Conservation (phyloP, 192 early-diverging fungal species). For the Funneliformis mosseae region DNA sequence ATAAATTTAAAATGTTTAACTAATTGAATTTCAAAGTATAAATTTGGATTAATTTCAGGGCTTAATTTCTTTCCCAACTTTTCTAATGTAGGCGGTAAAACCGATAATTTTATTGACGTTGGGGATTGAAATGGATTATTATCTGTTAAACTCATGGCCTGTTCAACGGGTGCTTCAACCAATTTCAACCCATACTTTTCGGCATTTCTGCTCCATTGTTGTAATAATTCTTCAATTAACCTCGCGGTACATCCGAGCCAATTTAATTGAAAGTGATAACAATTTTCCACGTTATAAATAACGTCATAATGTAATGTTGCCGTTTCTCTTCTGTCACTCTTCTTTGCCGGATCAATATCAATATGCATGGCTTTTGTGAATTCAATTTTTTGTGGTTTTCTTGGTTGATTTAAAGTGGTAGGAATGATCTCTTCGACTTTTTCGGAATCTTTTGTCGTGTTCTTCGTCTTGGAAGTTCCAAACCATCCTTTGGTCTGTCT, state of each 20-base stretch:
- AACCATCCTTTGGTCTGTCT: slow-evolving; percentile 53
- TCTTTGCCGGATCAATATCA: slow-evolving; percentile 81
- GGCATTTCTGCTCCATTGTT: slow-evolving; percentile 75
- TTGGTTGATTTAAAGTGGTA: background rate
- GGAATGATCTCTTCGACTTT: slow-evolving; percentile 2
- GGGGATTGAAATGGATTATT: slow-evolving; percentile 91
- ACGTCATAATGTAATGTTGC: slow-evolving; percentile 90
- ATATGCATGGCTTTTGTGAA: slow-evolving; percentile 73
- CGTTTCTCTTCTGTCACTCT: slow-evolving; percentile 77
- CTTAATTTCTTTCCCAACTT: slow-evolving; percentile 38
- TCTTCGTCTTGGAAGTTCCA: slow-evolving; percentile 28
- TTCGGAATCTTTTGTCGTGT: slow-evolving; percentile 35
- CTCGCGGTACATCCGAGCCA: slow-evolving; percentile 94
- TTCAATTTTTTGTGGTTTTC: slow-evolving; percentile 39
- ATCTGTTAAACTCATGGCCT: slow-evolving; percentile 63
- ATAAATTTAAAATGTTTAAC: slow-evolving; percentile 83
- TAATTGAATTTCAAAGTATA: slow-evolving; percentile 81
- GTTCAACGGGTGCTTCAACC: slow-evolving; percentile 85
- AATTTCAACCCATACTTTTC: slow-evolving; percentile 87
- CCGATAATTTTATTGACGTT: slow-evolving; percentile 61
- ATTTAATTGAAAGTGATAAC: slow-evolving; percentile 92
- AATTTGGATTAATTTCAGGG: slow-evolving; percentile 49
- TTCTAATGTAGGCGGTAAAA: slow-evolving; percentile 65
- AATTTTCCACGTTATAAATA: slow-evolving; percentile 81
- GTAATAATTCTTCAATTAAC: slow-evolving; percentile 84